These are phyloP conservation scores for Pseudonectria foliicola DNA, from an alignment of 2,329 filamentous ascomycete genomes.

Conservation along the genomic window DNA sequence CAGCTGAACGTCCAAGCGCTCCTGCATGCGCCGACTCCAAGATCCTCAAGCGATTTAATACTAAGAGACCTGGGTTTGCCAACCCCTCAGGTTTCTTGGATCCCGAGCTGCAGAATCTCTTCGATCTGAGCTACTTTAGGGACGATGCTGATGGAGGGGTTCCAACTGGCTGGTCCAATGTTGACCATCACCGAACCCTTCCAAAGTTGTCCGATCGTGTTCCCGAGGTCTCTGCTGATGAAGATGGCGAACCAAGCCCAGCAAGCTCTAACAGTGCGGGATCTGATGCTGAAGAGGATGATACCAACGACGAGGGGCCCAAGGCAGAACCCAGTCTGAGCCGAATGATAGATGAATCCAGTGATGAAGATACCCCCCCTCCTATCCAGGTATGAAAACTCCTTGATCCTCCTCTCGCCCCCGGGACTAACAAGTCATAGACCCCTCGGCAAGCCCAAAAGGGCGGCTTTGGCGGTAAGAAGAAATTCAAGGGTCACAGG, in stretches of 20 bases:
- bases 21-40: constrained; percentile 17
- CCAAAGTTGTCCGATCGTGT: constrained; percentile 44
- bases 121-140: constrained; percentile 64
- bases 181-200: constrained; percentile 53
- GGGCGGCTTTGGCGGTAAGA: constrained; percentile 30
- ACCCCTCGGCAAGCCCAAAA: constrained; percentile 18
- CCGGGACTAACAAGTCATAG: constrained; percentile 2
- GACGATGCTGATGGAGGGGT: constrained; percentile 48
- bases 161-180: constrained; percentile 61
- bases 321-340: constrained; percentile 32
- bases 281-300: constrained; percentile 45
- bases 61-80: constrained; percentile 45
- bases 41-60: constrained; percentile 41
- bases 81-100: constrained; percentile 52
- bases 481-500: constrained; percentile 40
- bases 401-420: neutral
- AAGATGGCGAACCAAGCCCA: constrained; percentile 43
- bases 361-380: constrained; percentile 42
- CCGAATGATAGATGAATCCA: constrained; percentile 53
- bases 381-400: constrained; percentile 18
- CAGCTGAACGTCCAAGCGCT: constrained; percentile 26
- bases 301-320: constrained; percentile 42
- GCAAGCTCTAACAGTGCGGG: constrained; percentile 40
- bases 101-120: constrained; percentile 60
- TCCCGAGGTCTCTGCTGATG: constrained; percentile 34